A percentile compares a stretch with the other conserved stretches of the same genome.
Conservation (phyloP, 495 filamentous ascomycete species). For the Elaphomyces granulatus region DNA sequence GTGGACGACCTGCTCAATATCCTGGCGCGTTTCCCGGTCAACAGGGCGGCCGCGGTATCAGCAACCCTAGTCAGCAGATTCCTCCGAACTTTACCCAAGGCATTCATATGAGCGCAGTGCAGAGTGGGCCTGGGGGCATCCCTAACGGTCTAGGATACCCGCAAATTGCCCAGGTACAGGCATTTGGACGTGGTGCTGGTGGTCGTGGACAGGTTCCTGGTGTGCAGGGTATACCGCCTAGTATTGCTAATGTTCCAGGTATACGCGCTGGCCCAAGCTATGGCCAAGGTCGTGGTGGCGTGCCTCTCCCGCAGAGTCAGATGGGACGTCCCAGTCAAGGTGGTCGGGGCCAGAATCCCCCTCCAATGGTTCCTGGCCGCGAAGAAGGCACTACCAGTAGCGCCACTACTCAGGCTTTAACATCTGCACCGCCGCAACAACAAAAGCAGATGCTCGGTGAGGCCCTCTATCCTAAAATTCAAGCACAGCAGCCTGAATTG, state of each 20-base stretch:
- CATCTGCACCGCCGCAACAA: conserved; percentile 43
- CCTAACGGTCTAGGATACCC: conserved; percentile 42
- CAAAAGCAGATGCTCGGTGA: conserved; percentile 99
- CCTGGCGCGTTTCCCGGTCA: conserved; percentile 62
- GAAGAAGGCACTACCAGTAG: conserved; percentile 16
- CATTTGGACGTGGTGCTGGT: conserved; percentile 53
- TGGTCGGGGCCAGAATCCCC: conserved; percentile 20
- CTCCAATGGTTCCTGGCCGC: conserved; percentile 24
- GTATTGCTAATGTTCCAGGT: conserved; percentile 48
- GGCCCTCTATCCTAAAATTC: conserved; percentile 95
- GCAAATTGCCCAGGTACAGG: conserved; percentile 45
- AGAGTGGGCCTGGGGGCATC: conserved; percentile 42
- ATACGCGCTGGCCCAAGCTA: conserved; percentile 58
- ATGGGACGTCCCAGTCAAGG: conserved; percentile 35
- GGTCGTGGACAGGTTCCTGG: conserved; percentile 64
- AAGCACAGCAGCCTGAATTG: conserved; percentile 78
- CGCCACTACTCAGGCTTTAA: conserved; percentile 31
- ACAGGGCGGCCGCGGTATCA: conserved; percentile 70
- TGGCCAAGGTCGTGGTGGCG: conserved; percentile 34
- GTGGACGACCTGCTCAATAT: conserved; percentile 71
- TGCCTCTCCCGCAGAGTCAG: conserved; percentile 34
- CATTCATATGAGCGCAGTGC: conserved; percentile 62
- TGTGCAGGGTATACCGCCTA: conserved; percentile 47
- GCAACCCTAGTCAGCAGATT: conserved; percentile 56
- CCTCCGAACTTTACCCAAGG: conserved; percentile 67